phyloP scores from a whole-genome alignment of 2,329 filamentous ascomycete genomes.

The Hyphodiscus sp. region DNA sequence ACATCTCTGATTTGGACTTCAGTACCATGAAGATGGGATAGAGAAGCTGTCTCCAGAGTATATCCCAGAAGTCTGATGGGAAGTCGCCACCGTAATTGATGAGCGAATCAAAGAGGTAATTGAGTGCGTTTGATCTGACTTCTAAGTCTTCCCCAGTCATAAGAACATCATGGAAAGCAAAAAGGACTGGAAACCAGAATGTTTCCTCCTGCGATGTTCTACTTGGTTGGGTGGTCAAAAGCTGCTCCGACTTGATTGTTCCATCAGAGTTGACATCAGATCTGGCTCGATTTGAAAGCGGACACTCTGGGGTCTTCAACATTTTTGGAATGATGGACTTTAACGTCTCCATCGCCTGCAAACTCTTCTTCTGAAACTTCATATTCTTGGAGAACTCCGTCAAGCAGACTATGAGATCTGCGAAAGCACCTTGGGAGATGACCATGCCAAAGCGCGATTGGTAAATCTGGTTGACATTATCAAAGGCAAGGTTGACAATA shows the following conservation, averaged over 20 bases:
- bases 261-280: constrained; percentile 30
- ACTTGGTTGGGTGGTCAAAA: constrained; percentile 52
- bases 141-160: constrained; percentile 99
- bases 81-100: constrained; percentile 88
- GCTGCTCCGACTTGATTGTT: constrained; percentile 28
- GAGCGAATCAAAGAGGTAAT: constrained; percentile 93
- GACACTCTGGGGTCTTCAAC: constrained; percentile 92
- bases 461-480: constrained; percentile 94
- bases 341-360: constrained; percentile 90
- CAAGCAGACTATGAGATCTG: constrained; percentile 90
- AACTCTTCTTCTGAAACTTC: constrained; percentile 95
- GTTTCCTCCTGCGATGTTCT: constrained; percentile 91
- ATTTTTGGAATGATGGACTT: constrained; percentile 93
- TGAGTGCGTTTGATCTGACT: constrained; percentile 82
- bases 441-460: constrained; percentile 93
- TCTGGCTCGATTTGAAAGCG: constrained; percentile 61
- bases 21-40: constrained; percentile 99
- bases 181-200: constrained; percentile 97
- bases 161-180: constrained; percentile 96
- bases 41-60: constrained; percentile 90
- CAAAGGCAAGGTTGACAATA: constrained; percentile 94
- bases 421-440: constrained; percentile 93
- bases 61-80: constrained; percentile 95
- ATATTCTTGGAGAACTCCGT: constrained; percentile 99
- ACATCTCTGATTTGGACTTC: constrained; percentile 93